Base-by-base conservation (phyloP, 352 stramenopile genomes). In the Globisporangium megalacanthum region DNA sequence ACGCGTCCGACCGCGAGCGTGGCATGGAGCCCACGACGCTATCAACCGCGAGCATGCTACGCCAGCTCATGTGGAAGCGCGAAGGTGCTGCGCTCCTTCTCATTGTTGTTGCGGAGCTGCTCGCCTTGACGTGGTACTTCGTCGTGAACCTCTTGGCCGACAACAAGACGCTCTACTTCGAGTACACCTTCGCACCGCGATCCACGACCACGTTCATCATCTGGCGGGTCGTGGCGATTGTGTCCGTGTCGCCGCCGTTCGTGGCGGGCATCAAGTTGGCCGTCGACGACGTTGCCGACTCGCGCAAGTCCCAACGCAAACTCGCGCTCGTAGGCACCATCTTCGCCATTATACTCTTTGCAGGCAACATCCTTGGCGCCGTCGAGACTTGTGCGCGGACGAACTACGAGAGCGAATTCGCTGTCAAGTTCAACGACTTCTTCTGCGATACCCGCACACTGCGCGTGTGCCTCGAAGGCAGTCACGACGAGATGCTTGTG, bases 291-390 rank as follows among this genome's bases (percentile, higher is more conserved):
- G 25, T 29, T 29, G 25, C 25, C 25, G 25, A 29, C 25, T 29
- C 25, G 25, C 25, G 25, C 4, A 29, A 29, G 25, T 29, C 4
- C 25, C 25, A 29, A 29, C 25, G 25, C 25, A 29, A 29, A 33
- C 70, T 84, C 52, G 81, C 83, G 44, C 56, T 86, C 70, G 68
- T n/a, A 92, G 56, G 58, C 76, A 68, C 82, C 79, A 92, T 56
- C 70, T 42, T 31, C 45, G 3, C 31, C 45, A 6, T 19, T 8
- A 13, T 33, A 13, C 29, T 54, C 49, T 3, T 20, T 5, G 33
- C 14, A 14, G 49, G 29, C 31, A 54, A 54, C 49, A 39, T 36
- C 5, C 15, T 57, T 15, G 42, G 52, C 1, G 15, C 29, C 15
- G 10, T 3, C 22, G 36, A 58, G 36, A 49, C 37, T 1, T 15